Conservation (phyloP, 305 asterid genomes). For the Fraxinus baroniana region DNA sequence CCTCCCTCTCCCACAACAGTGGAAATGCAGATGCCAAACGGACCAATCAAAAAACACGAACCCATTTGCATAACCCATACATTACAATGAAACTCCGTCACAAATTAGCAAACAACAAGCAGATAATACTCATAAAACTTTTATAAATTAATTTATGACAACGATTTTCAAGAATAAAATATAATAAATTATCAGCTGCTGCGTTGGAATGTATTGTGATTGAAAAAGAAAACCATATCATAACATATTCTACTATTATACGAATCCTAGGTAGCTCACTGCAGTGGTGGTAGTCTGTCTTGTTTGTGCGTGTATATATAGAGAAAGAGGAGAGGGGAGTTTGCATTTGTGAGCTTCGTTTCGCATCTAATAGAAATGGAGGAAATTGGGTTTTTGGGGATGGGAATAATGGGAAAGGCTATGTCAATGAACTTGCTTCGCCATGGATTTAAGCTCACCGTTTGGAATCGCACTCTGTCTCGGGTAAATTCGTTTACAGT, state of each 20-base stretch:
- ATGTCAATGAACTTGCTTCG: constrained; percentile 89
- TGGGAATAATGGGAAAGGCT: constrained; percentile 92
- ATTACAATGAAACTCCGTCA: background rate
- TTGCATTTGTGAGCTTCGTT: background rate
- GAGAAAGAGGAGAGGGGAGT: background rate
- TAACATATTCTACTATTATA: background rate
- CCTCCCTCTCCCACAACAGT: constrained; percentile 21
- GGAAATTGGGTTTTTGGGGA: background rate
- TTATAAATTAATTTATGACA: background rate
- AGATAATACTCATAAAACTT: background rate
- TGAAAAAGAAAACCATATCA: constrained; percentile 2
- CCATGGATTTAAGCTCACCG: constrained; percentile 90
- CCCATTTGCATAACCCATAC: constrained; percentile 11
- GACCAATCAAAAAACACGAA: constrained; percentile 26
- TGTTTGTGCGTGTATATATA: background rate
- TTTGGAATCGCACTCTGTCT: constrained; percentile 92
- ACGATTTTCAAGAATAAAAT: background rate
- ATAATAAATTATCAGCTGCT: constrained; percentile 1
- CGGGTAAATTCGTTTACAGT: constrained; percentile 39
- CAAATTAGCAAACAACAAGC: constrained; percentile 21
- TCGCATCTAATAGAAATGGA: background rate
- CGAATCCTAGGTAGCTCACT: background rate
- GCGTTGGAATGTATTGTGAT: constrained; percentile 3
- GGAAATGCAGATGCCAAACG: constrained; percentile 26
- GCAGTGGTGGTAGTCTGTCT: background rate